Evolutionary conservation across 345 rosid species (phyloP), one percentile per base, ranked within the genome.

Genomic region (Ceriops tagal): DNA sequence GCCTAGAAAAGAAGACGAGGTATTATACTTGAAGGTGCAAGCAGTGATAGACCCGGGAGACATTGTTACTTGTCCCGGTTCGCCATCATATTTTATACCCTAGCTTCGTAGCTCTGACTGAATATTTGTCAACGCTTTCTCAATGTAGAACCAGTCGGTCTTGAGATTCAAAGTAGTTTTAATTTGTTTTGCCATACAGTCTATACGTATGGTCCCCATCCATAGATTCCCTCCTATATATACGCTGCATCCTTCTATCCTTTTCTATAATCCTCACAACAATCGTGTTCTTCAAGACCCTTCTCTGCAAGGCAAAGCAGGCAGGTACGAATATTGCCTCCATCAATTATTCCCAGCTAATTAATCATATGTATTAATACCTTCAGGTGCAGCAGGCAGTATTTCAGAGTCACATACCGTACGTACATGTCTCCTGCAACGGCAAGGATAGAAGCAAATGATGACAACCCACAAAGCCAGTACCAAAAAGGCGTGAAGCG

Each of bases 401-500:
- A 5, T 4, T 21, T 55, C 59, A 10, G 4, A 55, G 13, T 21
- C 59, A 5, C 16, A 82, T 26, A 56, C 59, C 58, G 37, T 46
- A 53, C 24, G 24, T 5, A 55, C 39, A 85, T 86, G 91, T 80
- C 85, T 78, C 89, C 93, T 27, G 68, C 88, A 66, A 77, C 83
- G 86, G 81, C 78, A 47, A 39, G 70, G 65, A 31, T 65, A 66
- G 74, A 68, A 79, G 77, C 57, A 71, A 61, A 75, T 31, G 71
- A 47, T 55, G 74, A 63, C n/a, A 35, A 58, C 32, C 15, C 20
- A 28, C 77, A 77, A 68, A 66, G 30, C 28, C 78, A 69, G 57
- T 79, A 68, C 79, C 96, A 89, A 34, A 87, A 80, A 68, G 98
- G 98, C 57, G 98, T 92, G 72, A 88, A 86, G 83, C 84, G 79